These are phyloP conservation scores for Ramichloridium luteum DNA, from an alignment of 2,329 filamentous ascomycete species.

Conservation along the genomic window DNA sequence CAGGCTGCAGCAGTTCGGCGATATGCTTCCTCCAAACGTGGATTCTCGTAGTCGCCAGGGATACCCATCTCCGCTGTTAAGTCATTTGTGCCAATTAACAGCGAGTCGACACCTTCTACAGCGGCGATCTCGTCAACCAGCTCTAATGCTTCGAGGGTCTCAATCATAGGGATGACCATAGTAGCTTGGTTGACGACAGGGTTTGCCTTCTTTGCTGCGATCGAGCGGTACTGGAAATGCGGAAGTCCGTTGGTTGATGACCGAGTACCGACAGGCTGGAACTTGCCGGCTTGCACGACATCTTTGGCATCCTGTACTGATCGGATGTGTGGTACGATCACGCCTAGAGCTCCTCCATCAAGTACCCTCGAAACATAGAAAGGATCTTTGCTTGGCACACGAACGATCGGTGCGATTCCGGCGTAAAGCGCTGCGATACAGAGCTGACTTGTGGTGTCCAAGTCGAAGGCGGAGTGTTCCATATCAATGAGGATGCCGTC, in stretches of 20 bases:
- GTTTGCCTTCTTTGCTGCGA: constrained; percentile 26
- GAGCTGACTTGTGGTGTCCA: constrained; percentile 28
- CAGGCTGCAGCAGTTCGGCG: constrained; percentile 28
- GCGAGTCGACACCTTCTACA: constrained; percentile 31
- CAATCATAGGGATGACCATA: constrained; percentile 34
- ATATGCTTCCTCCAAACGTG: constrained; percentile 21
- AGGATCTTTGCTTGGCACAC: constrained; percentile 29
- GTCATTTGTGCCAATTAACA: constrained; percentile 36
- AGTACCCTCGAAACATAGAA: constrained; percentile 30
- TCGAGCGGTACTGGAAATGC: constrained; percentile 25
- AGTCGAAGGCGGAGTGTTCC: constrained; percentile 32
- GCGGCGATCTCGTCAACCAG: constrained; percentile 31
- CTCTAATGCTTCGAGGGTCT: constrained; percentile 29
- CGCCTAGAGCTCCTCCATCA: constrained; percentile 30
- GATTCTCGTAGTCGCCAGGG: constrained; percentile 30
- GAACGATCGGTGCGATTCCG: constrained; percentile 32
- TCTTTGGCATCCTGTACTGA: constrained; percentile 27
- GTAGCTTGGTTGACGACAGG: constrained; percentile 26
- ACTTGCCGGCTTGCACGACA: constrained; percentile 29
- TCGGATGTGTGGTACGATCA: constrained; percentile 32
- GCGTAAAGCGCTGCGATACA: constrained; percentile 29
- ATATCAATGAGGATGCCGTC: constrained; percentile 35
- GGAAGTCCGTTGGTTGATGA: constrained; percentile 28
- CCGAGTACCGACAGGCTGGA: constrained; percentile 27
- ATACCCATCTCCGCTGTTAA: constrained; percentile 34